Evolutionary conservation across 2,329 filamentous ascomycete species (phyloP).

Genomic region (Clonostachys byssicola): DNA sequence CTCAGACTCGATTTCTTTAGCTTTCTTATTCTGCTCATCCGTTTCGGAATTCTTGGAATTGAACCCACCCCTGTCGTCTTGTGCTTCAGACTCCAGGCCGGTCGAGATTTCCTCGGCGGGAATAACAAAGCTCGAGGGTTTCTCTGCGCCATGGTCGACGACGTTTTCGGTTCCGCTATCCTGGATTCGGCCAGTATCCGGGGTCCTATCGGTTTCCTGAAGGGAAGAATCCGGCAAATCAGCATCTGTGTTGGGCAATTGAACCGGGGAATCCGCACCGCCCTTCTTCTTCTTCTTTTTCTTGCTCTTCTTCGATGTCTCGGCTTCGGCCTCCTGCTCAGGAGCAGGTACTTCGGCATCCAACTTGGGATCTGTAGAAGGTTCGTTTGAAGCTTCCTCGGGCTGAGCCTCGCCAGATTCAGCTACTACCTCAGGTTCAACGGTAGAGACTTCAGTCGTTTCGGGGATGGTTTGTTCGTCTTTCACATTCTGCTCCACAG

Average conservation of each 20-base stretch:
- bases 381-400: too few species aligned
- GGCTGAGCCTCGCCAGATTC: too few species aligned
- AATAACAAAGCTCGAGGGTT: constrained; percentile 5
- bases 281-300: constrained; percentile 23
- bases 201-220: background rate
- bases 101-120: constrained; percentile 2
- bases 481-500: too few species aligned
- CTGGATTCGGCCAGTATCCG: background rate
- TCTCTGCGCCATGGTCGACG: constrained; percentile 2
- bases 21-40: constrained; percentile 21
- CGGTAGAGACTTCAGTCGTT: too few species aligned
- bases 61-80: constrained; percentile 5
- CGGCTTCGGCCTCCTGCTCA: constrained; percentile 2
- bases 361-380: too few species aligned
- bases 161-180: constrained; percentile 3
- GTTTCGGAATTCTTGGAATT: constrained; percentile 14
- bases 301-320: constrained; percentile 11
- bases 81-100: constrained; percentile 1
- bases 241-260: background rate
- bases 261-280: background rate
- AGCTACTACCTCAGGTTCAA: too few species aligned
- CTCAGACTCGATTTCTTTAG: constrained; percentile 5
- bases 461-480: too few species aligned
- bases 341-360: background rate
- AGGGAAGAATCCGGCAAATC: background rate